Evolutionary conservation across 2,329 filamentous ascomycete species (phyloP).

Genomic region (Alternaria gansuensis): DNA sequence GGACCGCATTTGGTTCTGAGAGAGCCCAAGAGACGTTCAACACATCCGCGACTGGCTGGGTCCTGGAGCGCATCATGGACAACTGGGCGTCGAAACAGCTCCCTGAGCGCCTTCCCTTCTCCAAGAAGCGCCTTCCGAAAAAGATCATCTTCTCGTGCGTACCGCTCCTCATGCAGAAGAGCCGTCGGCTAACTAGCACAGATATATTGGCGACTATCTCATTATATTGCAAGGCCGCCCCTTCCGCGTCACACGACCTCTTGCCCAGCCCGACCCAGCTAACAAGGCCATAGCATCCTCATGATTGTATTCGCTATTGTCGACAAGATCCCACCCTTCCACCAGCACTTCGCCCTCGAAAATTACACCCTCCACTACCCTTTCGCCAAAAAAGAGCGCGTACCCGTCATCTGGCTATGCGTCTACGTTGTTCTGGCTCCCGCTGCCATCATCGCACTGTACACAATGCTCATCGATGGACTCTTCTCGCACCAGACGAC

Average conservation of each 20-base stretch:
- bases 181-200: slow-evolving; percentile 43
- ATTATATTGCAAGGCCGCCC: slow-evolving; percentile 62
- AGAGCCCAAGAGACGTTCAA: slow-evolving; percentile 1
- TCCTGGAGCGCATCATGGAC: slow-evolving; percentile 45
- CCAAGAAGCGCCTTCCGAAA: slow-evolving; percentile 61
- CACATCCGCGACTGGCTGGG: slow-evolving; percentile 20
- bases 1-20: neutral
- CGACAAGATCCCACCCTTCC: slow-evolving; percentile 64
- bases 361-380: slow-evolving; percentile 68
- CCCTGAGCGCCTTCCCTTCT: slow-evolving; percentile 62
- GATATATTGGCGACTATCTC: slow-evolving; percentile 67
- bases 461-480: slow-evolving; percentile 67
- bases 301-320: slow-evolving; percentile 62
- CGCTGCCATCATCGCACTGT: slow-evolving; percentile 62
- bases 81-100: slow-evolving; percentile 50
- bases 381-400: slow-evolving; percentile 64
- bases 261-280: slow-evolving; percentile 34
- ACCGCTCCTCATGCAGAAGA: slow-evolving; percentile 4
- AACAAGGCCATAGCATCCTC: slow-evolving; percentile 55
- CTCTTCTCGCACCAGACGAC: slow-evolving; percentile 62
- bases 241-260: slow-evolving; percentile 46
- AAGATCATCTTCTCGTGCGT: slow-evolving; percentile 64
- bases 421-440: slow-evolving; percentile 62
- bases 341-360: slow-evolving; percentile 65
- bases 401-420: slow-evolving; percentile 61